phyloP scores from a whole-genome alignment of 2,329 filamentous ascomycete genomes.

The Aspergillus sp. region DNA sequence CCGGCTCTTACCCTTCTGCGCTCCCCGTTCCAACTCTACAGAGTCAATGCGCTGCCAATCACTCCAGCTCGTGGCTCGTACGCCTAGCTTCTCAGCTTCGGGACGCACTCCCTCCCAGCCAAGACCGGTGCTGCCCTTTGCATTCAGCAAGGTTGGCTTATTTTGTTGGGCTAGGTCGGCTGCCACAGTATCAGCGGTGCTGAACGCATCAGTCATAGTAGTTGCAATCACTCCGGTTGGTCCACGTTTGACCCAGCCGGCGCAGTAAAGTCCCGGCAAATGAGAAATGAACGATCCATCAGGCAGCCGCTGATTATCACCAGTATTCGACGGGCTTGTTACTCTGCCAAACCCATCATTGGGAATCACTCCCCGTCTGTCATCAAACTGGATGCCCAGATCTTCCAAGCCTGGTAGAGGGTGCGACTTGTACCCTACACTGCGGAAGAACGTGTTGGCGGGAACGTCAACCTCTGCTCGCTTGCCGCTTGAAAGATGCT shows the following conservation, averaged over 20 bases:
- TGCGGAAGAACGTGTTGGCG: slow-evolving; percentile 75
- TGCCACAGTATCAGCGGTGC: slow-evolving; percentile 76
- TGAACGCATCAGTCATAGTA: slow-evolving; percentile 93
- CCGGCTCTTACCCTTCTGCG: slow-evolving; percentile 66
- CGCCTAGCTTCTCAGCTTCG: slow-evolving; percentile 53
- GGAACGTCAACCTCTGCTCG: slow-evolving; percentile 48
- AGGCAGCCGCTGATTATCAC: slow-evolving; percentile 19
- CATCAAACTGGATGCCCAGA: slow-evolving; percentile 74
- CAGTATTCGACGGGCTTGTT: slow-evolving; percentile 32
- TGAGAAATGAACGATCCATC: slow-evolving; percentile 41
- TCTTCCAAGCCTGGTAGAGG: slow-evolving; percentile 69
- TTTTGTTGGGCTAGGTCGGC: slow-evolving; percentile 57
- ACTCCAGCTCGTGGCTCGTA: slow-evolving; percentile 68
- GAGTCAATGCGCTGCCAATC: slow-evolving; percentile 83
- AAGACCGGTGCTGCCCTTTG: slow-evolving; percentile 35
- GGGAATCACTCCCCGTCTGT: slow-evolving; percentile 66
- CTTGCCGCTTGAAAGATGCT: slow-evolving; percentile 47
- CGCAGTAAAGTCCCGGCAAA: slow-evolving; percentile 77
- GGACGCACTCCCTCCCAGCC: slow-evolving; percentile 75
- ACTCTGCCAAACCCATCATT: slow-evolving; percentile 80
- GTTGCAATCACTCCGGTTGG: slow-evolving; percentile 94
- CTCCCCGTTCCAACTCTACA: slow-evolving; percentile 67
- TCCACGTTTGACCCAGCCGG: slow-evolving; percentile 93
- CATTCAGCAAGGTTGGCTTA: slow-evolving; percentile 43
- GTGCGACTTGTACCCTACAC: slow-evolving; percentile 88